These are phyloP conservation scores for Bromus sterilis DNA, from an alignment of 176 grass and related monocot genomes.

Conservation along the genomic window DNA sequence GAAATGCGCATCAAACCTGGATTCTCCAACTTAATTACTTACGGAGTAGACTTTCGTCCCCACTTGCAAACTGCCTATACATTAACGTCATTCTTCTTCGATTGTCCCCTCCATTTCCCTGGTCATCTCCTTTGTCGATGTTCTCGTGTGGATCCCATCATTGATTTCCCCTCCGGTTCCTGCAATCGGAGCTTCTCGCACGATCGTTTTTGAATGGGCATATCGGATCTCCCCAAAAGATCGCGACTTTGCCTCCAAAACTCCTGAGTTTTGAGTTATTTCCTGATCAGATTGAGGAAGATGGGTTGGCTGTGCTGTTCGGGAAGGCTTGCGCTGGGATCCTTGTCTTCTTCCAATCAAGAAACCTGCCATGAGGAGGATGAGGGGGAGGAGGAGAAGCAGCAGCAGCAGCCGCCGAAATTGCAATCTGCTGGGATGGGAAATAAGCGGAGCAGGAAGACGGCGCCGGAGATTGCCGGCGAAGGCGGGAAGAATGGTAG, in stretches of 20 bases:
- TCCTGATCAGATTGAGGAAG: slow-evolving; percentile 10
- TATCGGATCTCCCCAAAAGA: background rate
- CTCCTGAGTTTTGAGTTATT: background rate
- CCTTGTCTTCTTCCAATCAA: background rate
- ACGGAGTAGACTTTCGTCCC: slow-evolving; percentile 6
- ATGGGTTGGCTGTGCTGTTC: slow-evolving; percentile 9
- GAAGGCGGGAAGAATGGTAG: background rate
- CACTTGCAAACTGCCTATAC: slow-evolving; percentile 4
- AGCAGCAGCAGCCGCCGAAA: background rate
- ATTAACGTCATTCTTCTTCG: slow-evolving; percentile 1
- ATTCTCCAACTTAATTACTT: slow-evolving; percentile 10
- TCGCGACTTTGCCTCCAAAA: background rate
- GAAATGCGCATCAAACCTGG: background rate
- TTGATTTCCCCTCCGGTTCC: background rate
- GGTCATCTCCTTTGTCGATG: background rate
- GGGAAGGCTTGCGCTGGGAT: background rate
- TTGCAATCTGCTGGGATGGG: slow-evolving; percentile 1
- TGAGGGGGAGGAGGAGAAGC: background rate
- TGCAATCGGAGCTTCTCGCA: background rate
- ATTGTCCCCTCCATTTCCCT: background rate
- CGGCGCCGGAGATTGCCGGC: background rate
- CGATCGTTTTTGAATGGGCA: background rate
- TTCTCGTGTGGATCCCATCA: background rate
- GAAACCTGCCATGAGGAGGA: background rate
- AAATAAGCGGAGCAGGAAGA: slow-evolving; percentile 13